These are phyloP conservation scores for Geranium brycei DNA, from an alignment of 345 rosid genomes.

Conservation along the genomic window DNA sequence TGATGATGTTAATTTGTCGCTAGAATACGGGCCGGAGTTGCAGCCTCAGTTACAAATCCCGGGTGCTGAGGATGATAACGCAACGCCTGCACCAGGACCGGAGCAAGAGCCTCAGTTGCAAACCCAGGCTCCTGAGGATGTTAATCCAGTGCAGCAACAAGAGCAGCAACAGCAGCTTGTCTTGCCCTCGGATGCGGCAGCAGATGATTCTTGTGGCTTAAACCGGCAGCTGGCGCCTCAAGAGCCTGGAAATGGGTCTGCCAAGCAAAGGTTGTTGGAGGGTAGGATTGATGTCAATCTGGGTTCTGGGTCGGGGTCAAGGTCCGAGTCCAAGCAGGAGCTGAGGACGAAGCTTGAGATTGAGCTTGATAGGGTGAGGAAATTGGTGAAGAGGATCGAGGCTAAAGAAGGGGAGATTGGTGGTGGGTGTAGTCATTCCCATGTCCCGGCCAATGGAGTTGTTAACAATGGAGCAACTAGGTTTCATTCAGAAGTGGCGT, in stretches of 20 bases:
- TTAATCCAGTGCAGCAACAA: slow-evolving; percentile 7
- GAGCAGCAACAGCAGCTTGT: slow-evolving; percentile 22
- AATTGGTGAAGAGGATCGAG: slow-evolving; percentile 69
- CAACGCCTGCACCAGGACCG: neutral
- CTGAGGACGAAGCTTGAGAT: slow-evolving; percentile 64
- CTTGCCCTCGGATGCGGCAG: slow-evolving; percentile 13
- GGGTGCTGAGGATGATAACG: too few species aligned
- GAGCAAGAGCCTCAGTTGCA: slow-evolving; percentile 15
- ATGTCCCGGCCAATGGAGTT: slow-evolving; percentile 18
- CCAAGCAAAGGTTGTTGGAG: slow-evolving; percentile 26
- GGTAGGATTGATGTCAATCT: slow-evolving; percentile 41
- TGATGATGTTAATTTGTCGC: neutral
- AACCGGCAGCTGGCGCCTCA: slow-evolving; percentile 17
- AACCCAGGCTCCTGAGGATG: slow-evolving; percentile 19
- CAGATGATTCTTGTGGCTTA: slow-evolving; percentile 30
- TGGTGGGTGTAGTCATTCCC: slow-evolving; percentile 29
- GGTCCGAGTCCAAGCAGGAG: slow-evolving; percentile 48
- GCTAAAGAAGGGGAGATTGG: slow-evolving; percentile 47
- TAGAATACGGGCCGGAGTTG: too few species aligned
- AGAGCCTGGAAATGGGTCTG: slow-evolving; percentile 29
- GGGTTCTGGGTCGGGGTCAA: slow-evolving; percentile 29
- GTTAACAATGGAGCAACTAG: slow-evolving; percentile 44
- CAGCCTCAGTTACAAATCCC: too few species aligned
- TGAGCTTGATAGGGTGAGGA: slow-evolving; percentile 64
- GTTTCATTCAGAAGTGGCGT: slow-evolving; percentile 50